A percentile compares a stretch with the other conserved stretches of the same genome.
phyloP scores from a whole-genome alignment of 1,284 basidiomycete genomes.

The Leccinum subfulvum region DNA sequence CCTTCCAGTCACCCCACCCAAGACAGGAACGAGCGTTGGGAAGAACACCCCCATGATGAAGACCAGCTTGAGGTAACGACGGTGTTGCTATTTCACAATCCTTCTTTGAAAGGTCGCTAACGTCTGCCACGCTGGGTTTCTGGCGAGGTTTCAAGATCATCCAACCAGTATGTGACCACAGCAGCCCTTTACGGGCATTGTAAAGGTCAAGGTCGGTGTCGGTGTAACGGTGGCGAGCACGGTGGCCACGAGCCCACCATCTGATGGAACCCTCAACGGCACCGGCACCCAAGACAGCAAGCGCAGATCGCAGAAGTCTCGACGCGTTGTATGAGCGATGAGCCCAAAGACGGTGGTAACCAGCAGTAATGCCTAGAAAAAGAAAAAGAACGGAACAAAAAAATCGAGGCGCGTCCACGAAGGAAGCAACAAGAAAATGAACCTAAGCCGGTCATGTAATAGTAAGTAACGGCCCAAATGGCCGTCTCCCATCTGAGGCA shows the following conservation, averaged over 20 bases:
- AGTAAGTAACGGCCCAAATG: slow-evolving; percentile 73
- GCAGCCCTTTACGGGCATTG: slow-evolving; percentile 82
- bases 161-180: slow-evolving; percentile 87
- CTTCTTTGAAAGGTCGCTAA: slow-evolving; percentile 80
- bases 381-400: not conserved
- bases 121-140: slow-evolving; percentile 85
- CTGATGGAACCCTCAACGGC: slow-evolving; percentile 47
- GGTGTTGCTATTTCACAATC: slow-evolving; percentile 84
- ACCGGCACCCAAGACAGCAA: slow-evolving; percentile 79
- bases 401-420: not conserved
- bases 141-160: slow-evolving; percentile 89
- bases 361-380: slow-evolving; percentile 60
- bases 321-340: slow-evolving; percentile 92
- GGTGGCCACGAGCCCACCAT: not conserved
- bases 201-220: slow-evolving; percentile 96
- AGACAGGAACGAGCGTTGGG: slow-evolving; percentile 76
- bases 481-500: slow-evolving; percentile 67
- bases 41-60: slow-evolving; percentile 72
- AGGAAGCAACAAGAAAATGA: slow-evolving; percentile 22
- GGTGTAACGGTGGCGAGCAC: slow-evolving; percentile 39
- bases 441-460: slow-evolving; percentile 85
- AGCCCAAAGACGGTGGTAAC: slow-evolving; percentile 92
- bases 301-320: slow-evolving; percentile 72
- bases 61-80: slow-evolving; percentile 73
- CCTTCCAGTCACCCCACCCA: slow-evolving; percentile 81